Evolutionary conservation across 2,329 filamentous ascomycete genomes (phyloP).

Genomic region (Xylariaceae sp.): DNA sequence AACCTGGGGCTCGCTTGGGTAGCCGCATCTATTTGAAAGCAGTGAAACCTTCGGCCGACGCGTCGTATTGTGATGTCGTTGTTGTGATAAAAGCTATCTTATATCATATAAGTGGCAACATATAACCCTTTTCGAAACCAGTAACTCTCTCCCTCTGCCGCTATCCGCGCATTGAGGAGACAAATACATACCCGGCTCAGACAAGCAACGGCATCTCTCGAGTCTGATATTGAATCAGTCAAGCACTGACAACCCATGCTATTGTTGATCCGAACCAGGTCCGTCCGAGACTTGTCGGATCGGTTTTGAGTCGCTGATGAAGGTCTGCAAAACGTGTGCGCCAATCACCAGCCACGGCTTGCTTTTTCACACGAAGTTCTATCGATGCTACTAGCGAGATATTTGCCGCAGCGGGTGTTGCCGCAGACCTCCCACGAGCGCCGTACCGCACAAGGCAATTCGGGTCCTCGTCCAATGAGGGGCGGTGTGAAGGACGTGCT

Average conservation of each 20-base stretch:
- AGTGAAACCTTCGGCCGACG: background rate
- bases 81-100: constrained; percentile 4
- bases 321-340: background rate
- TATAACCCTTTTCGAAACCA: constrained; percentile 18
- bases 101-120: constrained; percentile 22
- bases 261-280: background rate
- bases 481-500: constrained; percentile 8
- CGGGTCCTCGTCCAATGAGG: constrained; percentile 1
- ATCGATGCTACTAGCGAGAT: background rate
- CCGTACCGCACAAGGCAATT: background rate
- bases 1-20: constrained; percentile 10
- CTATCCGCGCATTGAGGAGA: constrained; percentile 11
- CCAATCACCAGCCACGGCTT: background rate
- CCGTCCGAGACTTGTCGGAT: background rate
- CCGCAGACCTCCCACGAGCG: constrained; percentile 1
- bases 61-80: constrained; percentile 12
- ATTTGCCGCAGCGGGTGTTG: background rate
- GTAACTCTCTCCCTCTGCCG: constrained; percentile 3
- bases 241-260: background rate
- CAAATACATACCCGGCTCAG: constrained; percentile 9
- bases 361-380: background rate
- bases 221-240: background rate
- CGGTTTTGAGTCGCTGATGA: background rate
- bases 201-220: constrained; percentile 3
- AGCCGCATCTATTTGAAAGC: background rate